phyloP scores from a whole-genome alignment of 306 rosid species.

The Acacia melanoxylon region DNA sequence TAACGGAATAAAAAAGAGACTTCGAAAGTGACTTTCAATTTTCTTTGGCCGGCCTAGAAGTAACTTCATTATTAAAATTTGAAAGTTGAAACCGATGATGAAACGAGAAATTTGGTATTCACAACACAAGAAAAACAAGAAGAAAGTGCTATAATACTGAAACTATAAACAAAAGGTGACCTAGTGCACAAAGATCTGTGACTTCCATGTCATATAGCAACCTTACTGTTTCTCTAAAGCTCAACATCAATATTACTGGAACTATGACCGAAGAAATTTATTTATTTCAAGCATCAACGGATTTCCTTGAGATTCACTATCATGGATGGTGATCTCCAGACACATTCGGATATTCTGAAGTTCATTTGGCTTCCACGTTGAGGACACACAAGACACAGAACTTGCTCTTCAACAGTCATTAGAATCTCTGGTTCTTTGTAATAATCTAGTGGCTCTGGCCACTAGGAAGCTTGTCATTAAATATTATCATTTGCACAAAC shows the following conservation, averaged over 20 bases:
- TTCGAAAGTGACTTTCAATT: not conserved
- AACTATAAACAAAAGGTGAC: not conserved
- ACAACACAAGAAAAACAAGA: slow-evolving; percentile 3
- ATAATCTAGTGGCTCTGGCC: not conserved
- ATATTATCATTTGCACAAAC: not conserved
- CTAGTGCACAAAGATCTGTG: too few species aligned
- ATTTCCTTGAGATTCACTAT: slow-evolving; percentile 30
- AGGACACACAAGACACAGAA: not conserved
- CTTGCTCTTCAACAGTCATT: not conserved
- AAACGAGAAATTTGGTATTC: not conserved
- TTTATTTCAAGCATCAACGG: not conserved
- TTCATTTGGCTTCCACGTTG: slow-evolving; percentile 3
- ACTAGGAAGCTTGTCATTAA: not conserved
- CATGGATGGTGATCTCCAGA: not conserved
- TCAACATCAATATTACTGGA: not conserved
- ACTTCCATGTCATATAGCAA: too few species aligned
- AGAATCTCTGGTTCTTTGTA: slow-evolving; percentile 14
- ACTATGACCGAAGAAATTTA: not conserved
- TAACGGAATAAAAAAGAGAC: not conserved
- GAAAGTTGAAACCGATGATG: not conserved
- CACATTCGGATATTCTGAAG: not conserved
- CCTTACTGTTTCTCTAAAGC: too few species aligned
- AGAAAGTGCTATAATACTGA: not conserved
- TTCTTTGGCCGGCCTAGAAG: not conserved
- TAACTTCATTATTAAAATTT: not conserved